These are phyloP conservation scores for Gossypium sturtianum DNA, from an alignment of 345 rosid genomes.

Conservation along the genomic window DNA sequence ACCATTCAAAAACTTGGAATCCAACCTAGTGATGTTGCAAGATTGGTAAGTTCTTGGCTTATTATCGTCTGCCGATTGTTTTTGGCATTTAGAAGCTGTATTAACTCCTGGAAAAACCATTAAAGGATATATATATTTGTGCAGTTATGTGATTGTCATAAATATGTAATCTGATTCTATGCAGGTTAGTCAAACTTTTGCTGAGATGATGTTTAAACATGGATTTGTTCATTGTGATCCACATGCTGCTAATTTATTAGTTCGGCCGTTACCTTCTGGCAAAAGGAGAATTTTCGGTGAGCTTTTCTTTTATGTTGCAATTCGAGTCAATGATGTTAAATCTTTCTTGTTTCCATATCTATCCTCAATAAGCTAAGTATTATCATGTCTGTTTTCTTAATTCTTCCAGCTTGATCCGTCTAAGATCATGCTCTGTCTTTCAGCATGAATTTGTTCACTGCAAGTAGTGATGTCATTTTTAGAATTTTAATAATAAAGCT, in stretches of 20 bases:
- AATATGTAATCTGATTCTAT: background rate
- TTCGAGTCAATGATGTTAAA: background rate
- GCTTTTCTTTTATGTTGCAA: constrained; percentile 16
- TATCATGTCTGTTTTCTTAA: background rate
- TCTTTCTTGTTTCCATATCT: background rate
- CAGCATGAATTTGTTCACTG: background rate
- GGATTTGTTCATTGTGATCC: constrained; percentile 99
- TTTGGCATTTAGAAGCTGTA: constrained; percentile 6
- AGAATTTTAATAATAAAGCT: background rate
- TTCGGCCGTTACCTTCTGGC: constrained; percentile 72
- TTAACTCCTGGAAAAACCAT: background rate
- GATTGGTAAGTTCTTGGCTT: constrained; percentile 52
- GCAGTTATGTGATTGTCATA: background rate
- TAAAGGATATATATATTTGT: background rate
- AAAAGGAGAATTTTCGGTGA: constrained; percentile 51
- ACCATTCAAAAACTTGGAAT: constrained; percentile 65
- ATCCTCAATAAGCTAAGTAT: background rate
- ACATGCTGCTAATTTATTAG: constrained; percentile 90
- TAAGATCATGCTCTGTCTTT: background rate
- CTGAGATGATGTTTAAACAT: constrained; percentile 96
- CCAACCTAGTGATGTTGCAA: constrained; percentile 68
- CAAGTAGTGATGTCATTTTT: background rate
- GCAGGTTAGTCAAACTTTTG: constrained; percentile 85
- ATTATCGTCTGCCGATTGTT: constrained; percentile 4
- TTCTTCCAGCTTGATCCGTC: background rate